Evolutionary conservation across 2,329 filamentous ascomycete species (phyloP).

Genomic region (Paraphaeosphaeria sporulosa): DNA sequence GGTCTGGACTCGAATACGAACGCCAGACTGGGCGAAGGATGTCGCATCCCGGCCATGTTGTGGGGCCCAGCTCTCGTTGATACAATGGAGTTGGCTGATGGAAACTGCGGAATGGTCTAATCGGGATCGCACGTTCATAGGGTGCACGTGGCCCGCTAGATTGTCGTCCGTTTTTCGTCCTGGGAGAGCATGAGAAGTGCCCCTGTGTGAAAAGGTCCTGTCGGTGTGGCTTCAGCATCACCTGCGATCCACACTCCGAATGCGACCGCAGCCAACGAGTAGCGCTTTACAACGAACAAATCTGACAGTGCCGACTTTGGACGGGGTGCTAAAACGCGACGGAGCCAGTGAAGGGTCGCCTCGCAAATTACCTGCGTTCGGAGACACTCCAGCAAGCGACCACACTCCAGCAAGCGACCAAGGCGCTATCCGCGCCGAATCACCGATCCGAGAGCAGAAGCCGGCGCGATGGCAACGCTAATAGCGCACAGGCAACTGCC

Average conservation of each 20-base stretch:
- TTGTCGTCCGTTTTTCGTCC: neutral
- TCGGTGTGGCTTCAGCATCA: neutral
- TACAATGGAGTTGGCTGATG: neutral
- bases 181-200: neutral
- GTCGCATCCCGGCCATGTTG: neutral
- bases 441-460: neutral
- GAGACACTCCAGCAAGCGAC: neutral
- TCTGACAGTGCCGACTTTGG: neutral
- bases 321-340: neutral
- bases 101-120: neutral
- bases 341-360: neutral
- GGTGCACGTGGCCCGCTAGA: neutral
- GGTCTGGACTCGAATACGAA: neutral
- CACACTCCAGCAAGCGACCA: no score
- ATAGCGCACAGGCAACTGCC: neutral
- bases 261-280: neutral
- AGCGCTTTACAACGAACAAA: neutral
- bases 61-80: neutral
- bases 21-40: neutral
- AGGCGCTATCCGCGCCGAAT: slow-evolving; percentile 1
- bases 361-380: neutral
- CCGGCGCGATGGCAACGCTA: slow-evolving; percentile 6
- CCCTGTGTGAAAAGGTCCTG: neutral
- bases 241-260: neutral
- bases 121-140: neutral